These are phyloP conservation scores for Alternaria ventricosa DNA, from an alignment of 2,329 filamentous ascomycete species.

Conservation along the genomic window DNA sequence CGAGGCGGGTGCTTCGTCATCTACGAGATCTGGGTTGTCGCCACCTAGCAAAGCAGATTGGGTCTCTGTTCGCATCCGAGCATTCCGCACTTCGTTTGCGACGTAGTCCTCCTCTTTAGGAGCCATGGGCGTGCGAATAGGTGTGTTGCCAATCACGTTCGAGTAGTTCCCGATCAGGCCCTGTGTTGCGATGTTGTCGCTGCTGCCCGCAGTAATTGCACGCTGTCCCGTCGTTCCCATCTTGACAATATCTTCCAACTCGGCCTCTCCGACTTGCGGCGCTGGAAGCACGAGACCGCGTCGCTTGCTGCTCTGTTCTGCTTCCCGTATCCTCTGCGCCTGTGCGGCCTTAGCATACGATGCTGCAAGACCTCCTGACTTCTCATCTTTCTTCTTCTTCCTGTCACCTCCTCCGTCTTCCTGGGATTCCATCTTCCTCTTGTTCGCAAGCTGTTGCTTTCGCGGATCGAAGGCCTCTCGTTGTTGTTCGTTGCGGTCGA, in stretches of 20 bases:
- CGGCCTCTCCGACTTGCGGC: slow-evolving; percentile 89
- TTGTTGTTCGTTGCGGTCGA: slow-evolving; percentile 79
- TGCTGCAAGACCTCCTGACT: slow-evolving; percentile 75
- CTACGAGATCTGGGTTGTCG: slow-evolving; percentile 88
- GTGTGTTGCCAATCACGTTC: slow-evolving; percentile 78
- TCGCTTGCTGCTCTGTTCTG: slow-evolving; percentile 95
- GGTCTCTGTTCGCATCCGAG: slow-evolving; percentile 87
- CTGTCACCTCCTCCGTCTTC: slow-evolving; percentile 80
- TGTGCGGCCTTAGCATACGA: slow-evolving; percentile 93
- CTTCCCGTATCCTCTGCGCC: slow-evolving; percentile 92
- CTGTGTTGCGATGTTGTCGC: slow-evolving; percentile 83
- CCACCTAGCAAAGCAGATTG: slow-evolving; percentile 92
- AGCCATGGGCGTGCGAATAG: slow-evolving; percentile 89
- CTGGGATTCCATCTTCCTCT: slow-evolving; percentile 90
- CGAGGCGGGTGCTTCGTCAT: slow-evolving; percentile 81
- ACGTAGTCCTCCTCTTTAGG: slow-evolving; percentile 94
- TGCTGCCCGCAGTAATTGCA: slow-evolving; percentile 77
- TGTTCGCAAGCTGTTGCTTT: slow-evolving; percentile 88
- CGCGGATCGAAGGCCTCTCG: slow-evolving; percentile 87
- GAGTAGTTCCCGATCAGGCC: slow-evolving; percentile 89
- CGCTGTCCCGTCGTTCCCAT: slow-evolving; percentile 95
- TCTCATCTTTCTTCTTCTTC: slow-evolving; percentile 85
- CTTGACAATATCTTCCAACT: slow-evolving; percentile 97
- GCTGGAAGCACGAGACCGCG: slow-evolving; percentile 81
- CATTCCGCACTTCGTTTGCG: slow-evolving; percentile 95